Evolutionary conservation across 2,329 filamentous ascomycete species (phyloP).

Genomic region (Cladosporium cucumerinum): DNA sequence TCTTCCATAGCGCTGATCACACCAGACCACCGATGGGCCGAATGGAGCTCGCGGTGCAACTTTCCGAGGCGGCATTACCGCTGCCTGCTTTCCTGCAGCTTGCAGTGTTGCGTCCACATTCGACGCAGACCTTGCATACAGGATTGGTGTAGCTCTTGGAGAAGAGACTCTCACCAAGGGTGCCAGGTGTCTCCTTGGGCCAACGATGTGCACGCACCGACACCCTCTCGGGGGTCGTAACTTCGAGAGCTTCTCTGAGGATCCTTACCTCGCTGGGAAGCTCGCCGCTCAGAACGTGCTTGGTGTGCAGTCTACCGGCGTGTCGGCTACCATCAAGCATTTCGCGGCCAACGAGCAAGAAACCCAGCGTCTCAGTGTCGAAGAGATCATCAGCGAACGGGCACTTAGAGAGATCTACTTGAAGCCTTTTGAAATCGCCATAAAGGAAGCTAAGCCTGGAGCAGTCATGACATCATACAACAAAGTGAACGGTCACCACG

Average conservation of each 20-base stretch:
- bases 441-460: constrained; percentile 32
- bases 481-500: constrained; percentile 70
- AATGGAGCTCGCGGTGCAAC: constrained; percentile 66
- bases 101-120: constrained; percentile 10
- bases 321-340: constrained; percentile 77
- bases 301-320: constrained; percentile 67
- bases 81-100: constrained; percentile 64
- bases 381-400: constrained; percentile 62
- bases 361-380: constrained; percentile 61
- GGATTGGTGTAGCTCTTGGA: constrained; percentile 6
- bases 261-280: constrained; percentile 72
- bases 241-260: constrained; percentile 84
- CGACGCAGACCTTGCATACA: constrained; percentile 5
- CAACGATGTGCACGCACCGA: constrained; percentile 6
- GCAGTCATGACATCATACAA: constrained; percentile 71
- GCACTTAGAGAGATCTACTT: constrained; percentile 68
- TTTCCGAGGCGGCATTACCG: constrained; percentile 62
- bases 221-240: constrained; percentile 64
- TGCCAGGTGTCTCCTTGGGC: constrained; percentile 5
- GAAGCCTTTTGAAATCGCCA: constrained; percentile 70
- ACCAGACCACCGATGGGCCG: constrained; percentile 65
- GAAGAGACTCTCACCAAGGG: constrained; percentile 9
- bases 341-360: constrained; percentile 74
- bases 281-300: constrained; percentile 59
- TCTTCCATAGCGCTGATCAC: constrained; percentile 35